A percentile compares a stretch with the other conserved stretches of the same genome.
Evolutionary conservation across 306 rosid genomes (phyloP).

Genomic region (Ceratonia siliqua): DNA sequence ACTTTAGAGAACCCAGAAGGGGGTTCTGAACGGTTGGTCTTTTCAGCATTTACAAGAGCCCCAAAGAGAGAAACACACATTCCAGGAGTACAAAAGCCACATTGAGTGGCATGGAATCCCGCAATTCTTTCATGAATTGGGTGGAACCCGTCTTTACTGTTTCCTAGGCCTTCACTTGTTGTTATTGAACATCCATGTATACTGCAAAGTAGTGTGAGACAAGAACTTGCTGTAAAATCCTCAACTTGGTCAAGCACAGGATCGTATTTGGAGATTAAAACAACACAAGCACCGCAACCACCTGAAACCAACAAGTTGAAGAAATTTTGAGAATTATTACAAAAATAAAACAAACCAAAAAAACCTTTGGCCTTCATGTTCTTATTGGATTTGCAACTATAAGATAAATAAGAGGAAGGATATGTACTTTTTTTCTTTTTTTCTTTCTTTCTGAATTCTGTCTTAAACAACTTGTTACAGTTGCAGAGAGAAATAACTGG

Average conservation of each 20-base stretch:
- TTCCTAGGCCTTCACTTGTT: constrained; percentile 88
- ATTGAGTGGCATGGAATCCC: constrained; percentile 89
- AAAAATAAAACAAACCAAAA: neutral
- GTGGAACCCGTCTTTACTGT: constrained; percentile 74
- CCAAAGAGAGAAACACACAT: constrained; percentile 75
- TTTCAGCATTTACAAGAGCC: constrained; percentile 73
- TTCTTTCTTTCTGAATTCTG: no score
- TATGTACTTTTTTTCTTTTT: neutral
- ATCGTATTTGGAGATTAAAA: constrained; percentile 74
- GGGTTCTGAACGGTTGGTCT: constrained; percentile 49
- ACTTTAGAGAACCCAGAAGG: constrained; percentile 76
- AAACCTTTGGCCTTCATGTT: neutral
- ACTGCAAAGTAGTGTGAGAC: constrained; percentile 79
- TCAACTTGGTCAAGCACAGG: constrained; percentile 58
- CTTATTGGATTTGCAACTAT: neutral
- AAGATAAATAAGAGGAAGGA: neutral
- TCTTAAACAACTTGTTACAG: neutral
- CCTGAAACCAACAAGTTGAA: constrained; percentile 52
- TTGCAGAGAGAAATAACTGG: constrained; percentile 45
- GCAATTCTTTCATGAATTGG: constrained; percentile 75
- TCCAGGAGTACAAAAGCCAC: constrained; percentile 94
- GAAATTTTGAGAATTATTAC: neutral
- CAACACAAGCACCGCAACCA: constrained; percentile 94
- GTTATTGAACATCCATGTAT: constrained; percentile 70
- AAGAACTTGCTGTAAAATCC: constrained; percentile 69